These are phyloP conservation scores for Opeltia flavorubescens DNA, from an alignment of 495 filamentous ascomycete genomes.

Conservation along the genomic window DNA sequence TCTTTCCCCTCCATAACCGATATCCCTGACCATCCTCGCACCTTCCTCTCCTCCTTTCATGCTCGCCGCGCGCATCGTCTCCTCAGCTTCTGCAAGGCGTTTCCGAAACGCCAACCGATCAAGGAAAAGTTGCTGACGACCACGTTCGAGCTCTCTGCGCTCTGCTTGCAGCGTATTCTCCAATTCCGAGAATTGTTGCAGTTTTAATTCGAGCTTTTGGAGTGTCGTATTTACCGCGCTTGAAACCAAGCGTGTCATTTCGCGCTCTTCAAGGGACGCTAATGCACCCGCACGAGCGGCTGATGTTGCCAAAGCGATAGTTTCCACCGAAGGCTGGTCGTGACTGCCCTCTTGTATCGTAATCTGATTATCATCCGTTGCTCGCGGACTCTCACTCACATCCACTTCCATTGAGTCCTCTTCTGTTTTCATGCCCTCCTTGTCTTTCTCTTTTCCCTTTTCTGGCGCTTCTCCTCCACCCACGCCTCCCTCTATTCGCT, in stretches of 20 bases:
- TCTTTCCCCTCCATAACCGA: slow-evolving; percentile 35
- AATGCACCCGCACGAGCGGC: slow-evolving; percentile 77
- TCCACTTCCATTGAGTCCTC: slow-evolving; percentile 55
- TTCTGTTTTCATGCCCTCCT: slow-evolving; percentile 47
- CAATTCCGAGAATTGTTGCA: slow-evolving; percentile 92
- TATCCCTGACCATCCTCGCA: slow-evolving; percentile 35
- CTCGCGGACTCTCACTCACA: slow-evolving; percentile 10
- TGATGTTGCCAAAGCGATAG: slow-evolving; percentile 68
- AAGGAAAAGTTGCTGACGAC: slow-evolving; percentile 81
- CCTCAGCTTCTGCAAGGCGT: slow-evolving; percentile 68
- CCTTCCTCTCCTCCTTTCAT: slow-evolving; percentile 47
- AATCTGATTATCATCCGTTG: slow-evolving; percentile 6
- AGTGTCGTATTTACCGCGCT: slow-evolving; percentile 72
- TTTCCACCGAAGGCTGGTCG: slow-evolving; percentile 31
- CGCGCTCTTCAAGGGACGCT: slow-evolving; percentile 87
- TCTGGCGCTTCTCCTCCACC: slow-evolving; percentile 37
- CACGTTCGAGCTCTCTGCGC: slow-evolving; percentile 79
- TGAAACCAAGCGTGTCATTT: slow-evolving; percentile 84
- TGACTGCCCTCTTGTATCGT: slow-evolving; percentile 13
- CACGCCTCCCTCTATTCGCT: slow-evolving; percentile 51
- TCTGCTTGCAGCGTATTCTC: slow-evolving; percentile 83
- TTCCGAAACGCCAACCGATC: slow-evolving; percentile 84
- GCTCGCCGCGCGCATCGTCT: slow-evolving; percentile 50
- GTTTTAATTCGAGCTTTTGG: slow-evolving; percentile 69
- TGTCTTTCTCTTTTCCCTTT: slow-evolving; percentile 45